Conservation (phyloP, 2,329 filamentous ascomycete species). For the Paraphaeosphaeria sporulosa region DNA sequence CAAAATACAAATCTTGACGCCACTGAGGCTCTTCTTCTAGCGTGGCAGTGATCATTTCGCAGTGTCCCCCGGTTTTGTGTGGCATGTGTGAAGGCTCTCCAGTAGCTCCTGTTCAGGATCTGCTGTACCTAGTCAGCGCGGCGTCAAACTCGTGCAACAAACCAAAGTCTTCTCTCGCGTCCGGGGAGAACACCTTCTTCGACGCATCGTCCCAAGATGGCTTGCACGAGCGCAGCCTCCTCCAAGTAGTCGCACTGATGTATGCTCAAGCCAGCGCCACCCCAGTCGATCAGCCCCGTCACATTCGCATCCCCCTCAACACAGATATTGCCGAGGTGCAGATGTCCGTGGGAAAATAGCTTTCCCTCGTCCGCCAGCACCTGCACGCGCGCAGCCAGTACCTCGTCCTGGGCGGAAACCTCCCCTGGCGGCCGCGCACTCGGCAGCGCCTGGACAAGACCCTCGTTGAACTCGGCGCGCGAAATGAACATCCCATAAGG, state of each 20-base stretch:
- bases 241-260: constrained; percentile 28
- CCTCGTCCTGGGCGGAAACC: constrained; percentile 13
- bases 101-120: background rate
- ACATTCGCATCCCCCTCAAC: constrained; percentile 20
- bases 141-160: constrained; percentile 13
- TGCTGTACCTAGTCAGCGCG: constrained; percentile 13
- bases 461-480: constrained; percentile 21
- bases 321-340: constrained; percentile 21
- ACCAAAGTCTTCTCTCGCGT: constrained; percentile 13
- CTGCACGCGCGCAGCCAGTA: constrained; percentile 17
- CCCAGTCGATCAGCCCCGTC: constrained; percentile 26
- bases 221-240: constrained; percentile 18
- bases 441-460: constrained; percentile 21
- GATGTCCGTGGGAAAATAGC: constrained; percentile 24
- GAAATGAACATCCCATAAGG: constrained; percentile 22
- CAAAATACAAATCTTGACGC: too few relatives aligned
- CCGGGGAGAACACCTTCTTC: constrained; percentile 5
- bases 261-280: constrained; percentile 27
- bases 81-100: too few relatives aligned
- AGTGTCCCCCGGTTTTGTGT: too few relatives aligned
- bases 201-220: constrained; percentile 15
- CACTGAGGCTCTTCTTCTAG: too few relatives aligned
- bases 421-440: constrained; percentile 22
- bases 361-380: constrained; percentile 13
- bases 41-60: too few relatives aligned